phyloP scores from a whole-genome alignment of 73 alveolate genomes.

The Durusdinium trenchii region DNA sequence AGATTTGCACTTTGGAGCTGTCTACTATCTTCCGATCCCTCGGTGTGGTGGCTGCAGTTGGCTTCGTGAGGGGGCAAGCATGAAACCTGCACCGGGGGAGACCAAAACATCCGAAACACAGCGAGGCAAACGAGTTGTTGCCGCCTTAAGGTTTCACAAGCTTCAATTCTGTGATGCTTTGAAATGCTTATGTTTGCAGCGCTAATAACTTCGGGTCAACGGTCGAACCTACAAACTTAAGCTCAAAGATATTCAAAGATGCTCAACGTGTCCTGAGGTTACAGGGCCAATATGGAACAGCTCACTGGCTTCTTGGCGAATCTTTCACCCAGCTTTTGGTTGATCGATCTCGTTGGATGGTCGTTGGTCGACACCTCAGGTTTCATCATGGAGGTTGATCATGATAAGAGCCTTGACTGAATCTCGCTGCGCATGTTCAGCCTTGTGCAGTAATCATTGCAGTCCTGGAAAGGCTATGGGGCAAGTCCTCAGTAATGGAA shows the following conservation, averaged over 20 bases:
- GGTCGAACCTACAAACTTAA: background rate
- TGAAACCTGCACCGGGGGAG: background rate
- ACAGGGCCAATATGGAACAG: constrained; percentile 69
- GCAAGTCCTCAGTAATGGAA: no score
- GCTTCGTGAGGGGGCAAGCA: background rate
- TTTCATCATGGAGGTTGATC: constrained; percentile 36
- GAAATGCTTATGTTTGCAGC: no score
- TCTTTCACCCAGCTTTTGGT: background rate
- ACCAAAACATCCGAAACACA: background rate
- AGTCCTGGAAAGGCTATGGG: no score
- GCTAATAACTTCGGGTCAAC: no score
- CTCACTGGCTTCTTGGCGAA: constrained; percentile 31
- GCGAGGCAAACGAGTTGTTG: no score
- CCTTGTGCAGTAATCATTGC: no score
- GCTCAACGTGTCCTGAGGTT: constrained; percentile 28
- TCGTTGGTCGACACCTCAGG: background rate
- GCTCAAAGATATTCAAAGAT: background rate
- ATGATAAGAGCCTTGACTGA: constrained; percentile 27
- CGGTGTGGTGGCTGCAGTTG: background rate
- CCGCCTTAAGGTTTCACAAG: no score
- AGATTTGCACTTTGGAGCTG: constrained; percentile 68
- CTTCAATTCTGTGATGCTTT: no score
- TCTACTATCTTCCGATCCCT: constrained; percentile 55
- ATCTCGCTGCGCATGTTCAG: no score
- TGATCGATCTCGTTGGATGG: background rate